Conservation (phyloP, 2,329 filamentous ascomycete species). For the Talaromyces sp. region DNA sequence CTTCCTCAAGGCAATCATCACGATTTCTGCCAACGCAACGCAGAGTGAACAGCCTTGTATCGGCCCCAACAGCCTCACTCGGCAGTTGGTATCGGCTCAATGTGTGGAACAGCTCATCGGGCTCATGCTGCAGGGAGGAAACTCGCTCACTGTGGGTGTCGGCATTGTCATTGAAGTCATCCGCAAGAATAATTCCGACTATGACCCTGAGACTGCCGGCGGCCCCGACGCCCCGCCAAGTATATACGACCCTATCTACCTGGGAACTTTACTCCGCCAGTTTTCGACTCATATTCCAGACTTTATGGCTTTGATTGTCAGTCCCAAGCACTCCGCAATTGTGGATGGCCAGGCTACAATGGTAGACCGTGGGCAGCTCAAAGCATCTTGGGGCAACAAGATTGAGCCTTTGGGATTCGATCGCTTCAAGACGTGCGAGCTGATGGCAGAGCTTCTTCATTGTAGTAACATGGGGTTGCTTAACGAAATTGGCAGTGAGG, state of each 20-base stretch:
- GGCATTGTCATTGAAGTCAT: conserved; percentile 98
- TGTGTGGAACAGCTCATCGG: conserved; percentile 81
- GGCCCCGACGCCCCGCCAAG: conserved; percentile 76
- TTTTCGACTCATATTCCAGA: conserved; percentile 90
- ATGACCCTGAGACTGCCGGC: conserved; percentile 84
- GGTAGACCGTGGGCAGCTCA: conserved; percentile 67
- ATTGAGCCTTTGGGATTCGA: conserved; percentile 96
- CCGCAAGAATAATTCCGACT: conserved; percentile 98
- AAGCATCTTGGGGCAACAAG: conserved; percentile 82
- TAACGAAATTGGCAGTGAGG: conserved; percentile 86
- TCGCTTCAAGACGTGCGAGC: conserved; percentile 95
- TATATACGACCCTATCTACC: conserved; percentile 86
- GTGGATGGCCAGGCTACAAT: conserved; percentile 54
- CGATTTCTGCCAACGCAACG: conserved; percentile 95
- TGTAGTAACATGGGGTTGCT: conserved; percentile 98
- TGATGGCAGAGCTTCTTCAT: conserved; percentile 95
- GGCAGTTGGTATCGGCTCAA: conserved; percentile 81
- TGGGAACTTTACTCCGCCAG: conserved; percentile 79
- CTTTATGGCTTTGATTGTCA: conserved; percentile 87
- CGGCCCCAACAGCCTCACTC: conserved; percentile 91
- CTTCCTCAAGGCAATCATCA: conserved; percentile 98
- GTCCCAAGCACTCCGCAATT: conserved; percentile 56
- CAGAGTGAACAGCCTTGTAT: conserved; percentile 99
- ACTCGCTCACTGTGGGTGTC: conserved; percentile 90
- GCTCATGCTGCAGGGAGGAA: conserved; percentile 90